These are phyloP conservation scores for Mycena maculata DNA, from an alignment of 768 basidiomycete genomes.

Conservation along the genomic window DNA sequence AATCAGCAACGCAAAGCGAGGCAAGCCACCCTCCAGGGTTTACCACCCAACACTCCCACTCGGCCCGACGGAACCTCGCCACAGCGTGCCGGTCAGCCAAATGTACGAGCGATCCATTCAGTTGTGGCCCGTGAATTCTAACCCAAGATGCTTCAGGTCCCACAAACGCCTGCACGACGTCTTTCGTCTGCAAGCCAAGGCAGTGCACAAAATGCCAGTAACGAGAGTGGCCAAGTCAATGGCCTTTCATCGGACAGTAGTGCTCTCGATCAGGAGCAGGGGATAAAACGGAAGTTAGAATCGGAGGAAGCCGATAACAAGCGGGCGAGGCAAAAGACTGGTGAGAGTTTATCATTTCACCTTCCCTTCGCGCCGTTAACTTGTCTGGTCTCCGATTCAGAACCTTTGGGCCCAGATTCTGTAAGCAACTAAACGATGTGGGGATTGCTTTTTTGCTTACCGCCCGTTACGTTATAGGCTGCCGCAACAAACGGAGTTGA, in stretches of 20 bases:
- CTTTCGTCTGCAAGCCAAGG: slow-evolving; percentile 37
- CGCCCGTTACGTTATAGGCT: slow-evolving; percentile 44
- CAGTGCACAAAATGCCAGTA: slow-evolving; percentile 33
- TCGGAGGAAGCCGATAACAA: slow-evolving; percentile 75
- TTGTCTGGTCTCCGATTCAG: slow-evolving; percentile 46
- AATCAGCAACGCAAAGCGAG: slow-evolving; percentile 67
- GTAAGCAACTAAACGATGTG: slow-evolving; percentile 49
- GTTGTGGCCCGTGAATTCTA: not conserved
- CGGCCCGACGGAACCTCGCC: slow-evolving; percentile 25
- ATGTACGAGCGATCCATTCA: slow-evolving; percentile 18
- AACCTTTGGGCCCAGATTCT: slow-evolving; percentile 58
- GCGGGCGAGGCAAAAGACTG: slow-evolving; percentile 78
- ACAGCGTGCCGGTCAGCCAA: slow-evolving; percentile 25
- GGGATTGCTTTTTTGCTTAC: slow-evolving; percentile 17
- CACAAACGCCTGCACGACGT: slow-evolving; percentile 44
- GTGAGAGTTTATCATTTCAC: slow-evolving; percentile 53
- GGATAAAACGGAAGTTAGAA: slow-evolving; percentile 79
- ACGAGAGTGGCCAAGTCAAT: slow-evolving; percentile 19
- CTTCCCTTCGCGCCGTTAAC: slow-evolving; percentile 30
- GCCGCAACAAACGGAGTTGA: slow-evolving; percentile 43
- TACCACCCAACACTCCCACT: slow-evolving; percentile 33
- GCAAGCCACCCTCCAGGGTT: slow-evolving; percentile 38
- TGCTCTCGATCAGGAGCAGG: slow-evolving; percentile 71
- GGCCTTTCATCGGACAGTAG: slow-evolving; percentile 49
- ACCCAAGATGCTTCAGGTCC: slow-evolving; percentile 34